Percentiles rank a stretch among this genome's conserved stretches.
Evolutionary conservation across 2,329 filamentous ascomycete genomes (phyloP).

Genomic region (Magnaporthiopsis incrustans): DNA sequence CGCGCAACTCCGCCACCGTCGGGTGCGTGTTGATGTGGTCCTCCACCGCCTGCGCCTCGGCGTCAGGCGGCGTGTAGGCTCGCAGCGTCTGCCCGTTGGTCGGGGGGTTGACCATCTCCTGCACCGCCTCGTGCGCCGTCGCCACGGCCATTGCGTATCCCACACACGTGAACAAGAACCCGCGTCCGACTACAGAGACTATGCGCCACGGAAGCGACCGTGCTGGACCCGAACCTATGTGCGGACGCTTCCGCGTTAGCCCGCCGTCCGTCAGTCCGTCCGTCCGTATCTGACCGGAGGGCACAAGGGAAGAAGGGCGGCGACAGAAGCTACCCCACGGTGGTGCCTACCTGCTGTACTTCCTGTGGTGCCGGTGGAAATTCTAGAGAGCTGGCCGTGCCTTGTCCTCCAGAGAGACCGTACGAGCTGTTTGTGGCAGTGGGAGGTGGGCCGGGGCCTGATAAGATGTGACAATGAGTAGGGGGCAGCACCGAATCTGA

Average conservation of each 20-base stretch:
- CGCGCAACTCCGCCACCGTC: conserved; percentile 60
- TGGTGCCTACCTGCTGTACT: background rate
- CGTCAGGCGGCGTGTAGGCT: conserved; percentile 53
- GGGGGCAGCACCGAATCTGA: background rate
- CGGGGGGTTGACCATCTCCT: background rate
- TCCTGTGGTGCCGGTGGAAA: background rate
- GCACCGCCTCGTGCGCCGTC: no score
- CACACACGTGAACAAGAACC: background rate
- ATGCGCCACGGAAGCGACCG: background rate
- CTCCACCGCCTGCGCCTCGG: conserved; percentile 54
- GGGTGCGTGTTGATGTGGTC: conserved; percentile 68
- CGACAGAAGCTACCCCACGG: background rate
- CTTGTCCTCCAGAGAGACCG: background rate
- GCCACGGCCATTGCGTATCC: background rate
- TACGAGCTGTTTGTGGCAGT: background rate
- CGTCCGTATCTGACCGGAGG: background rate
- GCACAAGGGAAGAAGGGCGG: background rate
- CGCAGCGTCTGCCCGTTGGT: background rate
- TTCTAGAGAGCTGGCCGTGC: background rate
- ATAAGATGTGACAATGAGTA: background rate
- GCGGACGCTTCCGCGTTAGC: background rate
- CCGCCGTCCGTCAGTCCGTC: no score
- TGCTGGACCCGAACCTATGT: background rate
- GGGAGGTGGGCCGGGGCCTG: background rate
- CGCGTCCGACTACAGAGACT: background rate